Conservation (phyloP, 805 yeast species). For the Nadsonia fulvescens region DNA sequence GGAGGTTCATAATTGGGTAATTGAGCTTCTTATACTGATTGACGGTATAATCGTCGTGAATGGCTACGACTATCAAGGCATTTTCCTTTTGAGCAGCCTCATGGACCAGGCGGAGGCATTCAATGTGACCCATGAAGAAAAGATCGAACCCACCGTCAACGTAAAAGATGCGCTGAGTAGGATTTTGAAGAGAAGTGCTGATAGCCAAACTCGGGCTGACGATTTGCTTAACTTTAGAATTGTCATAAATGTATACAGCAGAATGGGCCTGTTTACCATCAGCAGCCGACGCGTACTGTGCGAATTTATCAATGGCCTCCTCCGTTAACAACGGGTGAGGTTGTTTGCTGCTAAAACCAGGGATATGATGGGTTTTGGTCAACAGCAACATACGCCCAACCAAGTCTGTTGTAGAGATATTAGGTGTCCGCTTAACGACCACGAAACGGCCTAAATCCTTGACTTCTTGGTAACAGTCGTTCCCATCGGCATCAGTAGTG, state of each 20-base stretch:
- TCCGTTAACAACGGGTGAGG: conserved; percentile 15
- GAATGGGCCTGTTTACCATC: conserved; percentile 44
- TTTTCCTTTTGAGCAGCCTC: conserved; percentile 20
- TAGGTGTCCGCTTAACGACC: conserved; percentile 86
- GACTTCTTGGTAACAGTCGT: conserved; percentile 74
- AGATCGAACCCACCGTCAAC: conserved; percentile 80
- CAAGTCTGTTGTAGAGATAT: conserved; percentile 86
- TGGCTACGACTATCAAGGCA: conserved; percentile 45
- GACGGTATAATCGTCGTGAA: conserved; percentile 40
- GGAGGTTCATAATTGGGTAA: conserved; percentile 71
- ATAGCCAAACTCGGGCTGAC: too few species aligned
- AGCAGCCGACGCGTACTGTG: conserved; percentile 39
- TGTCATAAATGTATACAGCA: conserved; percentile 32
- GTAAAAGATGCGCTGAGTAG: conserved; percentile 24
- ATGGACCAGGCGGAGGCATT: conserved; percentile 36
- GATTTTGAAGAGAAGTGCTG: too few species aligned
- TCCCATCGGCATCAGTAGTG: conserved; percentile 89
- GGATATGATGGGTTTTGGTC: conserved; percentile 40
- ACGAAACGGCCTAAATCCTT: conserved; percentile 73
- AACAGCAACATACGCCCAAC: conserved; percentile 70
- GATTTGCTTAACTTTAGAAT: conserved; percentile 9
- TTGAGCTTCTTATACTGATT: conserved; percentile 40
- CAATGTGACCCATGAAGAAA: conserved; percentile 86
- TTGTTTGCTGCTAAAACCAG: conserved; percentile 11
- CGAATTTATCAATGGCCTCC: conserved; percentile 27